Conservation (phyloP, 1,284 basidiomycete species). For the Erythrobasidium hasegawianum region DNA sequence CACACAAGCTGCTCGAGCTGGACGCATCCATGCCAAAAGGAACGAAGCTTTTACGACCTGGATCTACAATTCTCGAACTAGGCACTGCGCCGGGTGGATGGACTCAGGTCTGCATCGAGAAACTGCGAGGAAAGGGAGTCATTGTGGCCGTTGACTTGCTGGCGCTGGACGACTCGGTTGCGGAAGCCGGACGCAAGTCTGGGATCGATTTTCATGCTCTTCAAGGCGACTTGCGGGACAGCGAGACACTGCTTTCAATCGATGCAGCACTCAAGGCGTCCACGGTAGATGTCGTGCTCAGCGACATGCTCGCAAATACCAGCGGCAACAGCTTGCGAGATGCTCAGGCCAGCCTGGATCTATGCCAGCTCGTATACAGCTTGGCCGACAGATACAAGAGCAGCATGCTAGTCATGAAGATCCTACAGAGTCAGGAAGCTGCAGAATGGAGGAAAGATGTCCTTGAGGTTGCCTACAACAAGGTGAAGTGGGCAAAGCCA, state of each 20-base stretch:
- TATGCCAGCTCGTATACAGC: conserved; percentile 17
- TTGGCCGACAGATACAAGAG: conserved; percentile 7
- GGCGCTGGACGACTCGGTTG: conserved; percentile 9
- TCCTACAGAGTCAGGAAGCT: conserved; percentile 28
- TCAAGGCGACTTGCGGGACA: not conserved
- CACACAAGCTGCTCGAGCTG: conserved; percentile 28
- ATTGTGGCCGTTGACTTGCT: conserved; percentile 20
- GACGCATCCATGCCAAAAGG: not conserved
- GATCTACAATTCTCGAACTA: conserved; percentile 14
- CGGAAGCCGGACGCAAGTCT: not conserved
- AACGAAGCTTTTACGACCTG: conserved; percentile 7
- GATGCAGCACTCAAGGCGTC: not conserved
- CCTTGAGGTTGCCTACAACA: conserved; percentile 5
- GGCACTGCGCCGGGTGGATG: conserved; percentile 25
- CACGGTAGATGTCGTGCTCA: not conserved
- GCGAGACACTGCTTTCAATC: not conserved
- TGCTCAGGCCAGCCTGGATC: conserved; percentile 15
- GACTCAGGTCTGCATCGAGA: conserved; percentile 26
- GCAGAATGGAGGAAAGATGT: conserved; percentile 12
- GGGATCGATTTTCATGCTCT: not conserved
- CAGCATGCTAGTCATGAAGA: conserved; percentile 12
- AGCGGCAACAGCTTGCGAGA: conserved; percentile 15
- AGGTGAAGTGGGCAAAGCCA: conserved; percentile 16
- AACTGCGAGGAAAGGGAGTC: conserved; percentile 1
- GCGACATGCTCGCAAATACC: conserved; percentile 13